Conservation (phyloP, 768 basidiomycete genomes). For the Lactarius tabidus region DNA sequence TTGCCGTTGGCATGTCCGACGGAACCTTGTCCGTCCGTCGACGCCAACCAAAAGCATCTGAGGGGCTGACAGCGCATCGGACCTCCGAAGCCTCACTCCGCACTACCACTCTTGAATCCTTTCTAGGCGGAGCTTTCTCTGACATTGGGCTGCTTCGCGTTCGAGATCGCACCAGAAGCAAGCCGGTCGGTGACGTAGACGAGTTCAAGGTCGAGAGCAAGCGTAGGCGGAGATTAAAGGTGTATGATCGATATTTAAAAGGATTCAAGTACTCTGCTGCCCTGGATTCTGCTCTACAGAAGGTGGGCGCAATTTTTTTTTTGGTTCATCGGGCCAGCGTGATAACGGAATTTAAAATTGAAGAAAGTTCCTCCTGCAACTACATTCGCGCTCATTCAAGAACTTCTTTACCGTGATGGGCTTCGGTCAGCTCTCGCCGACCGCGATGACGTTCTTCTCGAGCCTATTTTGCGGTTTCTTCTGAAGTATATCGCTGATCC, state of each 20-base stretch:
- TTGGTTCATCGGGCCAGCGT: not conserved
- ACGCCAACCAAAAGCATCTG: conserved; percentile 72
- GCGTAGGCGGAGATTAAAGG: conserved; percentile 65
- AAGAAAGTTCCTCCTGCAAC: conserved; percentile 82
- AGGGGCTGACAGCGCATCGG: conserved; percentile 38
- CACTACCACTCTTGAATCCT: conserved; percentile 62
- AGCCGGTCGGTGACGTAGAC: conserved; percentile 56
- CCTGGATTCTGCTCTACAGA: conserved; percentile 84
- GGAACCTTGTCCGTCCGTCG: conserved; percentile 96
- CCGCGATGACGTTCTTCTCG: conserved; percentile 89
- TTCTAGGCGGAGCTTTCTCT: conserved; percentile 53
- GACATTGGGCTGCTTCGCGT: conserved; percentile 52
- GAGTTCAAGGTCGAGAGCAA: conserved; percentile 77
- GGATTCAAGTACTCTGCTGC: conserved; percentile 93
- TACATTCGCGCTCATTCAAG: conserved; percentile 87
- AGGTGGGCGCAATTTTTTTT: conserved; percentile 44
- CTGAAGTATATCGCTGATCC: conserved; percentile 84
- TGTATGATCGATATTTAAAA: conserved; percentile 89
- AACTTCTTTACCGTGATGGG: conserved; percentile 89
- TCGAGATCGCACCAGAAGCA: conserved; percentile 46
- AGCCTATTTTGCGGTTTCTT: conserved; percentile 84
- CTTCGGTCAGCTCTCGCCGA: conserved; percentile 81
- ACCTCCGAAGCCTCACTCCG: conserved; percentile 40
- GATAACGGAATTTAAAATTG: conserved; percentile 7
- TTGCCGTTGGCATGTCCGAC: conserved; percentile 96